phyloP scores from a whole-genome alignment of 2,329 filamentous ascomycete genomes.

The Akanthomyces dipterigenus region DNA sequence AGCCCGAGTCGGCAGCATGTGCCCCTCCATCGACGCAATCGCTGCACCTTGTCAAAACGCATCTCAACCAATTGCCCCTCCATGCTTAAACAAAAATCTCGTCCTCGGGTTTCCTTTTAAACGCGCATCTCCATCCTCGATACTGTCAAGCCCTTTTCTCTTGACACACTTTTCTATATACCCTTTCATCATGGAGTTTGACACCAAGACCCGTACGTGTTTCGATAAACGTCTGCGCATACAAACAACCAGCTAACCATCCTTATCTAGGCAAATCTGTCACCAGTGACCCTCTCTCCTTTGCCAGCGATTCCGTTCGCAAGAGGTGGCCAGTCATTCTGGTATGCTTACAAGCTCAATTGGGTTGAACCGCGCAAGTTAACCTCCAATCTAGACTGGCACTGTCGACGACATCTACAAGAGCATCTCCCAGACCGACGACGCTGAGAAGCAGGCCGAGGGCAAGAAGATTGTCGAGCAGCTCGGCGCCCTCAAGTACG shows the following conservation, averaged over 20 bases:
- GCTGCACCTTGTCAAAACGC: not conserved
- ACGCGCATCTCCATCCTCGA: not conserved
- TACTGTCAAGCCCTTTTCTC: not conserved
- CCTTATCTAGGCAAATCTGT: conserved; percentile 60
- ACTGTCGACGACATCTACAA: conserved; percentile 93
- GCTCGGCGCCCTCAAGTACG: conserved; percentile 82
- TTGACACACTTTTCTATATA: not conserved
- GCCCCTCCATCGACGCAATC: conserved; percentile 7
- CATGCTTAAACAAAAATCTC: conserved; percentile 8
- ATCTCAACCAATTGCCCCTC: conserved; percentile 11
- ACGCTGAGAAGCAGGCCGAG: conserved; percentile 62
- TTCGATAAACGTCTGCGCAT: not conserved
- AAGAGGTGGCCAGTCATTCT: conserved; percentile 92
- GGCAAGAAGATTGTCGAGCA: conserved; percentile 80
- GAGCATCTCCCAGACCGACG: conserved; percentile 51
- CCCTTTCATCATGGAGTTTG: conserved; percentile 56
- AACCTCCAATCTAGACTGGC: conserved; percentile 58
- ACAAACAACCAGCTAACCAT: not conserved
- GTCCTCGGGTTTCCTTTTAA: conserved; percentile 1
- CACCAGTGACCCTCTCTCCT: conserved; percentile 78
- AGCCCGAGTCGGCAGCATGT: not conserved
- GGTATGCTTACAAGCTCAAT: conserved; percentile 35
- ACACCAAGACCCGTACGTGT: conserved; percentile 63
- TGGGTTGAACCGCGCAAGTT: conserved; percentile 20
- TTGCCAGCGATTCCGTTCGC: conserved; percentile 77